phyloP scores from a whole-genome alignment of 306 rosid species.

The Pterocarpus santalinus region DNA sequence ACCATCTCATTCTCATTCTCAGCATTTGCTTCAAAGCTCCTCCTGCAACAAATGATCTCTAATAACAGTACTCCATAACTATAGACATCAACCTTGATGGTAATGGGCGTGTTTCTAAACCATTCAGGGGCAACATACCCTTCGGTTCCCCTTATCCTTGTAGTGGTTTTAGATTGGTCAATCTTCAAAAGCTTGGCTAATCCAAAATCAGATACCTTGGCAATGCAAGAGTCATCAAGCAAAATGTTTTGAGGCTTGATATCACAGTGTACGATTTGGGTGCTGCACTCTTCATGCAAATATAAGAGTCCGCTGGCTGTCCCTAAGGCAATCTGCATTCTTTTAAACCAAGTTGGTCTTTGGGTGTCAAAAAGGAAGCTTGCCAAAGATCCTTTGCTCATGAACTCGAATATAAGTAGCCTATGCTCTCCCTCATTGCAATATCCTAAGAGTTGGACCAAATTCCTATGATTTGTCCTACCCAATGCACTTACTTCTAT shows the following conservation, averaged over 20 bases:
- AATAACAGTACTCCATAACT: conserved; percentile 11
- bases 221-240: conserved; percentile 22
- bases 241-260: conserved; percentile 35
- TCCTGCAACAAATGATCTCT: conserved; percentile 40
- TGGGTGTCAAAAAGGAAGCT: too few species aligned
- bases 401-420: conserved; percentile 26
- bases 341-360: too few species aligned
- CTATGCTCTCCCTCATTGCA: conserved; percentile 24
- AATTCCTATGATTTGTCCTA: conserved; percentile 28
- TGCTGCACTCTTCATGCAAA: too few species aligned
- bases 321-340: too few species aligned
- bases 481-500: background rate
- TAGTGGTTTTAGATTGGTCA: conserved; percentile 3
- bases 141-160: conserved; percentile 21
- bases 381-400: background rate
- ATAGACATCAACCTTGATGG: conserved; percentile 31
- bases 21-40: background rate
- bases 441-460: conserved; percentile 30
- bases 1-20: conserved; percentile 30
- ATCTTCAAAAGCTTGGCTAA: conserved; percentile 30
- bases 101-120: background rate
- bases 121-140: conserved; percentile 41
- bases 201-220: conserved; percentile 33
- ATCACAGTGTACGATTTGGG: conserved; percentile 30
- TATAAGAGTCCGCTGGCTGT: too few species aligned